Conservation (phyloP, 2,329 filamentous ascomycete species). For the Fusarium hostae region DNA sequence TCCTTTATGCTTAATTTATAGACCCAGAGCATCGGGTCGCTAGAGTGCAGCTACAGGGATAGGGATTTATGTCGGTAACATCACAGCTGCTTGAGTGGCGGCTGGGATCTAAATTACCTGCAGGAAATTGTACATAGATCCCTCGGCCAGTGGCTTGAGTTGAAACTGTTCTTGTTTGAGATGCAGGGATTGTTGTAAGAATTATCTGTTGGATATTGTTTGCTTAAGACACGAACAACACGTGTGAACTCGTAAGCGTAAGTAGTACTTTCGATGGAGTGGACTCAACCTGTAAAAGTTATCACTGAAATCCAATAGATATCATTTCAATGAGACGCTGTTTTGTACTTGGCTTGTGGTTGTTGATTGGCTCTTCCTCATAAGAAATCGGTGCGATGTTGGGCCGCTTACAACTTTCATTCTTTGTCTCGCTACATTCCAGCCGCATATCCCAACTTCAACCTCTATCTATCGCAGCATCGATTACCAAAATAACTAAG, state of each 20-base stretch:
- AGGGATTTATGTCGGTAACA: not conserved
- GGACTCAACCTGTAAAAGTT: not conserved
- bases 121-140: not conserved
- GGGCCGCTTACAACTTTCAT: constrained; percentile 17
- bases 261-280: not conserved
- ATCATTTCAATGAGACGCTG: too few species aligned
- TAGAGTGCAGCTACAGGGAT: constrained; percentile 15
- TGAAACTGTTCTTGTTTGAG: not conserved
- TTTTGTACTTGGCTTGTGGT: not conserved
- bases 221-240: not conserved
- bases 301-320: not conserved
- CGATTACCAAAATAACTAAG: rapidly evolving
- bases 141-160: not conserved
- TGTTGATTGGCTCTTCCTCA: not conserved
- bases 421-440: not conserved
- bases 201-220: not conserved
- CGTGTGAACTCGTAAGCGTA: not conserved
- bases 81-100: not conserved
- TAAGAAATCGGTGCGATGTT: constrained; percentile 11
- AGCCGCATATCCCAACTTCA: not conserved
- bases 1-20: not conserved
- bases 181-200: too few species aligned
- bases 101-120: not conserved
- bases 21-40: constrained; percentile 1
- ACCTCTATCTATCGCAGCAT: rapidly evolving